Evolutionary conservation across 371 early-diverging fungal species (phyloP).

Genomic region (Mortierella sp.): DNA sequence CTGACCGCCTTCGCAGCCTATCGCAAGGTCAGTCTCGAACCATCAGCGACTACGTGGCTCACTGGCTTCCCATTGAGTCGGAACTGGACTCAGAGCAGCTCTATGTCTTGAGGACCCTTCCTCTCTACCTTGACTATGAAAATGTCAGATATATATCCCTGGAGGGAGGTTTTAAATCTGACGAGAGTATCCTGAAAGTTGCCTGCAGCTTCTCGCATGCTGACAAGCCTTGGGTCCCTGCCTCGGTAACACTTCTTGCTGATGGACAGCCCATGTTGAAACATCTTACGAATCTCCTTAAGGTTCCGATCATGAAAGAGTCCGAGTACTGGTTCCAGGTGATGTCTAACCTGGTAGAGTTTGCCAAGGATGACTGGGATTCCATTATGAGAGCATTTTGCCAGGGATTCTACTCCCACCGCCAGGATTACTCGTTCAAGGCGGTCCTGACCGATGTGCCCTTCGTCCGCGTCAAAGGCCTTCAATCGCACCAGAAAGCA

Average conservation of each 20-base stretch:
- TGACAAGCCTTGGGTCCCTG: conserved; percentile 24
- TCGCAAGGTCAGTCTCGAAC: not conserved
- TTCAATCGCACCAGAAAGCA: not conserved
- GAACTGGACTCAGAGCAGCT: not conserved
- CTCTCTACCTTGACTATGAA: conserved; percentile 15
- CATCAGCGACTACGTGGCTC: not conserved
- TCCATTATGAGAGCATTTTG: conserved; percentile 13
- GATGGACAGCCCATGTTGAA: conserved; percentile 11
- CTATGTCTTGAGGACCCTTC: conserved; percentile 1
- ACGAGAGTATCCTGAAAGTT: not conserved
- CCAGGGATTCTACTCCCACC: conserved; percentile 3
- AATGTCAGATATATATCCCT: not conserved
- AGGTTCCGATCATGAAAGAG: not conserved
- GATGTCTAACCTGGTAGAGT: not conserved
- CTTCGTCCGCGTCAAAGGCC: conserved; percentile 21
- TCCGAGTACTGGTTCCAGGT: conserved; percentile 26
- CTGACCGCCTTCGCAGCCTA: not conserved
- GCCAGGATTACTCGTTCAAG: not conserved
- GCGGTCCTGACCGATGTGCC: not conserved
- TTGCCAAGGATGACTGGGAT: conserved; percentile 14
- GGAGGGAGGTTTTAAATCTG: not conserved
- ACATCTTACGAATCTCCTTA: not conserved
- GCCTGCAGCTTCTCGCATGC: conserved; percentile 1
- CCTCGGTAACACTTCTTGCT: conserved; percentile 3
- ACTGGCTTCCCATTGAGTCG: not conserved